Base-by-base conservation (phyloP, 306 rosid species). In the Hippophae tibetana region DNA sequence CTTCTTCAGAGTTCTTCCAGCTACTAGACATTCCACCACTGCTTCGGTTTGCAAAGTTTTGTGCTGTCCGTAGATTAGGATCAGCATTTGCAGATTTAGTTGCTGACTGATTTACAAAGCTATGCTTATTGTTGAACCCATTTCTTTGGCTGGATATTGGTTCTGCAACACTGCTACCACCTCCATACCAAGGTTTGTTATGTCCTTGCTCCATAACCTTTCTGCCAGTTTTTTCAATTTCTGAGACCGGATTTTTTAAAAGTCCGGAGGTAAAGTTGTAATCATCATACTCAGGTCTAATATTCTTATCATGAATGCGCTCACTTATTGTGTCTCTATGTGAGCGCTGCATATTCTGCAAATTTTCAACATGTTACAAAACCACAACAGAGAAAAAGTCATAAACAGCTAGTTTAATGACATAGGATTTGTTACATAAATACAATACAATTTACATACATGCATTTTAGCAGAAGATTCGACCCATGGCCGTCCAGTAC, bases 1-100 rank as follows among this genome's bases (percentile, higher is more conserved):
- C 95, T 72, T 90, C 95, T 80, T 86, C 95, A 5, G 97, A 84
- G 74, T 84, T 80, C 74, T 82, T 84, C 97, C 97, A 90, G 80
- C 73, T 90, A 71, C 57, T 65, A 52, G 95, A 80, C 40, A 75
- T 46, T 53, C 63, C 81, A 72, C 71, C 63, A 26, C 77, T 73
- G 66, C 55, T 70, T 44, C 59, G 60, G 67, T 52, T 72, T 56
- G 72, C 63, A 59, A 80, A 14, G 54, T 53, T 78, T 44, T 73
- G 89, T 65, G 67, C 57, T 42, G 84, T 45, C 63, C 67, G 78
- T 54, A 47, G 65, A 54, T 66, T 86, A 56, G 80, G 63, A 77
- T 72, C 81, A 52, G 65, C 67, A 66, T 62, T 80, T 54, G 64
- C 68, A 66, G 94, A 70, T 79, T 84, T 88, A 12, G 79, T 75